Conservation (phyloP, 2,329 filamentous ascomycete genomes). For the Trichoderma koningiopsis region DNA sequence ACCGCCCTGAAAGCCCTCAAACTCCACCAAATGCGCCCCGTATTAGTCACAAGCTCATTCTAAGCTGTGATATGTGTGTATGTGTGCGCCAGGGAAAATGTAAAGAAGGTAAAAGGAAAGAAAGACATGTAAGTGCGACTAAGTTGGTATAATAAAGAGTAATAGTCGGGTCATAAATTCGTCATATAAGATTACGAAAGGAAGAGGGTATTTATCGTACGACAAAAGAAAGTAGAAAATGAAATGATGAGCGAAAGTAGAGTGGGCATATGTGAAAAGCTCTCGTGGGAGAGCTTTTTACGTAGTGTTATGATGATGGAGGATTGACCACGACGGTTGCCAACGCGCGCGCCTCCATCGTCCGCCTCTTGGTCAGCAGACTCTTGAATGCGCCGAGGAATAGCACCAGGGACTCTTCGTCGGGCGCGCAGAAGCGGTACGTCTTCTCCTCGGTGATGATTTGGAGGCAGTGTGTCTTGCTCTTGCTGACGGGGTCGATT, state of each 20-base stretch:
- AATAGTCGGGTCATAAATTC: constrained; percentile 21
- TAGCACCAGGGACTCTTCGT: constrained; percentile 80
- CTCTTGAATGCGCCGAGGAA: constrained; percentile 93
- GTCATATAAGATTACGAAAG: neutral
- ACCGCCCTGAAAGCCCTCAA: neutral
- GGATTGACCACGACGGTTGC: constrained; percentile 1
- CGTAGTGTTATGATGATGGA: constrained; percentile 19
- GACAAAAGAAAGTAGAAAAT: neutral
- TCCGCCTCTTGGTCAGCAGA: constrained; percentile 69
- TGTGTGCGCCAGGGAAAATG: neutral
- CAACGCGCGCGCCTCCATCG: constrained; percentile 54
- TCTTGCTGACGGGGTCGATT: constrained; percentile 82
- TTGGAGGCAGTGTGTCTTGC: constrained; percentile 85
- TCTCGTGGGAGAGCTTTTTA: neutral
- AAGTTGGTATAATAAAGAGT: constrained; percentile 6
- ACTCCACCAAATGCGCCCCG: neutral
- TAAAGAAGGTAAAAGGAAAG: neutral
- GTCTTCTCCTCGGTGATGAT: constrained; percentile 91
- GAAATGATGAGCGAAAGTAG: neutral
- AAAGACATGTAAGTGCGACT: constrained; percentile 3
- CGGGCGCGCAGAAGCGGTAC: constrained; percentile 72
- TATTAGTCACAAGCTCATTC: constrained; percentile 8
- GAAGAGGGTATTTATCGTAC: constrained; percentile 5
- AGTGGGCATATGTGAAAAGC: neutral
- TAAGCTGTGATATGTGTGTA: neutral